Evolutionary conservation across 2,329 filamentous ascomycete species (phyloP), one percentile per base, ranked within the genome.

Genomic region (Fusarium sp.): DNA sequence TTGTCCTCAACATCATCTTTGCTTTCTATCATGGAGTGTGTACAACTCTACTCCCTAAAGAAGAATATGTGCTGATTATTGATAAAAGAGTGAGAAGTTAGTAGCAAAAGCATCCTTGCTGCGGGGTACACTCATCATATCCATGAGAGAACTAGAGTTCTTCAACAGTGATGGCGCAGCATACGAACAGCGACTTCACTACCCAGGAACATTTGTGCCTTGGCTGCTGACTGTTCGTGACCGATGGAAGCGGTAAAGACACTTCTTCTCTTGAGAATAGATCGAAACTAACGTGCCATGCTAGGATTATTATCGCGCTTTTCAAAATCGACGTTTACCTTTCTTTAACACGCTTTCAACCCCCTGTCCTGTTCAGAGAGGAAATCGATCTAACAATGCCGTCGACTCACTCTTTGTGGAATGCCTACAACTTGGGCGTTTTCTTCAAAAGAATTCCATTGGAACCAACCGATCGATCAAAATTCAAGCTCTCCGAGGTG

Each of bases 291-390:
- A 65, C 22, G 0, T 10, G 4, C 34, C 22, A 0, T 10, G 4
- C 34, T 9, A 80, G 78, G 44, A 49, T 80, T 7, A 72, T 75
- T 3, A 38, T 68, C 3, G 71, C 66, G 25, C 58, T 78, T 1
- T 76, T 77, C 52, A 79, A 79, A 48, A 65, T 80, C 25, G 79
- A 81, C 53, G 46, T 69, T 0, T 79, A 77, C 28, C 43, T 80
- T 7, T 76, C 75, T 1, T 28, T 63, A 74, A 7, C 65, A 70
- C 29, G 73, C 48, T 53, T 67, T 67, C 49, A 79, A 41, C 69
- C 77, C 2, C 69, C 74, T 0, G 47, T 72, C 0, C 53, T 80
- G 0, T 69, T 71, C 6, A 53, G 72, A 1, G 76, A 79, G 53
- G 79, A 81, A 49, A 58, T 81, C 1, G 73, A 78, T 12, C 64